These are phyloP conservation scores for Aspergillus novofumigatus DNA, from an alignment of 2,329 filamentous ascomycete species.

Conservation along the genomic window DNA sequence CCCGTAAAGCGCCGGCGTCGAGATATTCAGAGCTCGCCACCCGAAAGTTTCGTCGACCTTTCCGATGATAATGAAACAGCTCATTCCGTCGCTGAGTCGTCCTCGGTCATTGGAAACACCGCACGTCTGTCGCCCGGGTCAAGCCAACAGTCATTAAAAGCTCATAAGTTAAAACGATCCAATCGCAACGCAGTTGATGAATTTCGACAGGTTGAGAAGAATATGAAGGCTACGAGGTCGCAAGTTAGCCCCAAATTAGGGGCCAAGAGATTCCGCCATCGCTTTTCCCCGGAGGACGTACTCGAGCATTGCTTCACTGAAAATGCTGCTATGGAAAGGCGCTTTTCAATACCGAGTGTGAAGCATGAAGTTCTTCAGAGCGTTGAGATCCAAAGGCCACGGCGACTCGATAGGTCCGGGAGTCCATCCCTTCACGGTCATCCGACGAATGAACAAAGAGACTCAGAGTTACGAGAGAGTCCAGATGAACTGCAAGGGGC, in stretches of 20 bases:
- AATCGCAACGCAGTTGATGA: constrained; percentile 9
- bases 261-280: constrained; percentile 4
- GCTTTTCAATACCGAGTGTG: constrained; percentile 3
- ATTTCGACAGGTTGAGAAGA: constrained; percentile 20
- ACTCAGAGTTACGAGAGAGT: constrained; percentile 28
- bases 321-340: constrained; percentile 22
- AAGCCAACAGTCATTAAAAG: constrained; percentile 14
- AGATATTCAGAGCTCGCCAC: constrained; percentile 7
- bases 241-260: constrained; percentile 2
- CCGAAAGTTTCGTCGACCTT: constrained; percentile 8
- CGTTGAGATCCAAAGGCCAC: constrained; percentile 12
- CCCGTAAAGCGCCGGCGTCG: constrained; percentile 29
- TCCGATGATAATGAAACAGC: constrained; percentile 17
- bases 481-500: constrained; percentile 39
- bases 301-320: constrained; percentile 22
- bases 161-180: constrained; percentile 1
- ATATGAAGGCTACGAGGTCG: constrained; percentile 4
- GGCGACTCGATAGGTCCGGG: background rate
- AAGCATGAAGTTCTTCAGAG: constrained; percentile 10
- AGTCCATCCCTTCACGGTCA: background rate
- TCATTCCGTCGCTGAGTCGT: constrained; percentile 1
- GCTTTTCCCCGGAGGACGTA: constrained; percentile 7
- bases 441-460: constrained; percentile 3
- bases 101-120: constrained; percentile 6
- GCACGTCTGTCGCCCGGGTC: constrained; percentile 18